phyloP scores from a whole-genome alignment of 1,139 yeast species.

The Yamadazyma membranifaciens region DNA sequence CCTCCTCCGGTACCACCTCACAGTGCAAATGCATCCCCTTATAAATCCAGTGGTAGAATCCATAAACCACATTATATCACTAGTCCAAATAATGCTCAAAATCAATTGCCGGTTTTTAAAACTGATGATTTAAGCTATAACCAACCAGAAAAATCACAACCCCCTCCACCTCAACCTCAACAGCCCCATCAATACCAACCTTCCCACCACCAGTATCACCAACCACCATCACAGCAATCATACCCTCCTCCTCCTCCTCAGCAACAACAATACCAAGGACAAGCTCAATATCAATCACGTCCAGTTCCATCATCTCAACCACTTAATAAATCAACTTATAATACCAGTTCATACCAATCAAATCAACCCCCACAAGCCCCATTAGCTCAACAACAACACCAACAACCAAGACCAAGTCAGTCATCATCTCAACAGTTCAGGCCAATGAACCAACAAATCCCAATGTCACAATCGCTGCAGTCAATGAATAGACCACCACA shows the following conservation, averaged over 20 bases:
- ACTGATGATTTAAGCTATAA: conserved; percentile 15
- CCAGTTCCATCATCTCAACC: conserved; percentile 10
- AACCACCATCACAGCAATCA: conserved; percentile 10
- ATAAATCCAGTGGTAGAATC: conserved; percentile 11
- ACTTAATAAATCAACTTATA: conserved; percentile 12
- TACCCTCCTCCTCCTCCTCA: conserved; percentile 17
- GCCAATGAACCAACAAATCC: conserved; percentile 4
- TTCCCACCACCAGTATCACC: conserved; percentile 10
- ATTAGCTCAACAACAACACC: conserved; percentile 2
- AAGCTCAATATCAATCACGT: conserved; percentile 15
- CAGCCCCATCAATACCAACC: conserved; percentile 1
- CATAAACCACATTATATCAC: conserved; percentile 33
- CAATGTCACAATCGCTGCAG: background rate
- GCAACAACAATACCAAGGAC: conserved; percentile 6
- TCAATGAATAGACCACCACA: conserved; percentile 6
- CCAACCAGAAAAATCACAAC: conserved; percentile 8
- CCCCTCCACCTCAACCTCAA: conserved; percentile 6
- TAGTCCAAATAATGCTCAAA: conserved; percentile 37
- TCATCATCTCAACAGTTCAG: conserved; percentile 4
- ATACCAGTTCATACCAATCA: conserved; percentile 8
- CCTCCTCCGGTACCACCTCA: conserved; percentile 8
- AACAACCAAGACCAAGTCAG: conserved; percentile 4
- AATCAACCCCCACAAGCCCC: conserved; percentile 5
- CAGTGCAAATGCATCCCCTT: conserved; percentile 9
- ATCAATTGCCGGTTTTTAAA: conserved; percentile 20